Conservation (phyloP, 1,284 basidiomycete genomes). For the Heterobasidion parviporum region DNA sequence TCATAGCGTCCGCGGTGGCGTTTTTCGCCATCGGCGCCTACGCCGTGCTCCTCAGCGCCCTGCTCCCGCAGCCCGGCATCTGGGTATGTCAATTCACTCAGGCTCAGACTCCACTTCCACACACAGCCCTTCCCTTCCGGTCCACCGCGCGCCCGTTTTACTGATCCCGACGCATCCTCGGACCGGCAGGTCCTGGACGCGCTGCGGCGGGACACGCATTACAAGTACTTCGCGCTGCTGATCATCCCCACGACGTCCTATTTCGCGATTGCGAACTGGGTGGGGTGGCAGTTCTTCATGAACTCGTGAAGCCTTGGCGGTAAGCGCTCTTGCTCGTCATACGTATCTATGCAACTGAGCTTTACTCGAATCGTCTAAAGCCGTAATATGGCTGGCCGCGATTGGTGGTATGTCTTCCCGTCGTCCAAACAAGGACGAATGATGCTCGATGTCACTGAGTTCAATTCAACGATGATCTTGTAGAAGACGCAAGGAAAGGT, state of each 20-base stretch:
- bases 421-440: too few species aligned
- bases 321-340: neutral
- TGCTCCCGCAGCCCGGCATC: slow-evolving; percentile 45
- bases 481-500: too few species aligned
- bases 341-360: neutral
- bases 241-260: slow-evolving; percentile 77
- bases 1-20: slow-evolving; percentile 36
- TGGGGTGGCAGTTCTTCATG: slow-evolving; percentile 91
- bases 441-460: too few species aligned
- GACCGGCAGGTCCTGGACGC: slow-evolving; percentile 46
- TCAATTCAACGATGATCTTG: too few species aligned
- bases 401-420: too few species aligned
- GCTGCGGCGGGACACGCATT: slow-evolving; percentile 68
- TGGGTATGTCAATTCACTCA: slow-evolving; percentile 29
- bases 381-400: too few species aligned
- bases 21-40: slow-evolving; percentile 57
- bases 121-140: neutral
- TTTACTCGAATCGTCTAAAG: neutral
- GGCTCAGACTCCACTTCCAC: neutral
- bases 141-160: neutral
- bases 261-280: slow-evolving; percentile 95
- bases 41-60: slow-evolving; percentile 56
- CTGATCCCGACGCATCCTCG: too few species aligned
- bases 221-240: slow-evolving; percentile 81
- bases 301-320: slow-evolving; percentile 47